Conservation (phyloP, 2,329 filamentous ascomycete genomes). For the Microdochium trichocladiopsis region DNA sequence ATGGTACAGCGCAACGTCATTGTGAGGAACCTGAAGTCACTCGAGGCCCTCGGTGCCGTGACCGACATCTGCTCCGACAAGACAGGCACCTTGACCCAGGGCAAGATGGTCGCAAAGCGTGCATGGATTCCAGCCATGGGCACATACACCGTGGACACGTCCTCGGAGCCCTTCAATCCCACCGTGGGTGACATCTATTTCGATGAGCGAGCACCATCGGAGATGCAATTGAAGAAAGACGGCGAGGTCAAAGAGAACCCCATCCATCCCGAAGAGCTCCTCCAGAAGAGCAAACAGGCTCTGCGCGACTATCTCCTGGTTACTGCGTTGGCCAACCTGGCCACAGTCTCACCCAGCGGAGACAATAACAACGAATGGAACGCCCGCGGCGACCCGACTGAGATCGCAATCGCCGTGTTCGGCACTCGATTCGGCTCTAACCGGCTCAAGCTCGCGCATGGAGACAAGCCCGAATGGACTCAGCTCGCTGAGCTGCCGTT, state of each 20-base stretch:
- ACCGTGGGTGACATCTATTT: constrained; percentile 40
- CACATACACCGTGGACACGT: constrained; percentile 48
- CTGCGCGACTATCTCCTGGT: constrained; percentile 50
- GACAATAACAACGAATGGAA: constrained; percentile 42
- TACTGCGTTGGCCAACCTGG: constrained; percentile 49
- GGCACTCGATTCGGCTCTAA: constrained; percentile 60
- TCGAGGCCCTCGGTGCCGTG: constrained; percentile 56
- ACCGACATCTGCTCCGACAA: constrained; percentile 49
- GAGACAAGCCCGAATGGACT: constrained; percentile 41
- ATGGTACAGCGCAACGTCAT: constrained; percentile 53
- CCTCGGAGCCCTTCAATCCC: constrained; percentile 50
- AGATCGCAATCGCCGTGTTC: constrained; percentile 68
- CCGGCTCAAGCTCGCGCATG: constrained; percentile 40
- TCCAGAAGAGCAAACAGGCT: constrained; percentile 30
- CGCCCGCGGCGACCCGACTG: constrained; percentile 59
- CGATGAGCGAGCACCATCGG: constrained; percentile 23
- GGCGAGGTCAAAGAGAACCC: constrained; percentile 15
- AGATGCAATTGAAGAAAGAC: constrained; percentile 20
- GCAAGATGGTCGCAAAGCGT: constrained; percentile 56
- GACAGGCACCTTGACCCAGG: constrained; percentile 54
- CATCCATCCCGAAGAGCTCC: constrained; percentile 22
- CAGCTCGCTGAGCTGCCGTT: constrained; percentile 63
- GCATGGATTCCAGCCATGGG: constrained; percentile 52
- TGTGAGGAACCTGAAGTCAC: constrained; percentile 47
- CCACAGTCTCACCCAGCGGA: constrained; percentile 29